Base-by-base conservation (phyloP, 495 filamentous ascomycete species). In the Lindgomyces ingoldianus region DNA sequence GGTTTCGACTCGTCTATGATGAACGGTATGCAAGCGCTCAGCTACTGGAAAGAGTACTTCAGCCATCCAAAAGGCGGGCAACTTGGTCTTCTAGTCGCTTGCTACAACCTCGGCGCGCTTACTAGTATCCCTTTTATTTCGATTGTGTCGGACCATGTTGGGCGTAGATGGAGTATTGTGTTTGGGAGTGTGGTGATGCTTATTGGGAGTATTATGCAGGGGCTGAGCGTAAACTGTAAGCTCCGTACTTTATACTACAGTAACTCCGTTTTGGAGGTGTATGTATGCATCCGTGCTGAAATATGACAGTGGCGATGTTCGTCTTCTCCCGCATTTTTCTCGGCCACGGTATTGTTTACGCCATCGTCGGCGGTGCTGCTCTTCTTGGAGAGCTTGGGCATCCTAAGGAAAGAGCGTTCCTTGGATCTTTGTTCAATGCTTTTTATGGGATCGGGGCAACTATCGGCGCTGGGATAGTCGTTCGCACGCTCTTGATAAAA, bases 31-130 rank as follows among this genome's bases (percentile, higher is more conserved):
- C 70, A 77, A 49, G 63, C 73, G 14, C 64, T 78, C 57, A 48
- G 55, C 0, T 59, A 65, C 8, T 78, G 76, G 76, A 70, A 77
- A 39, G 56, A 67, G 18, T 74, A 70, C 63, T 78, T 76, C 60
- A 70, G 74, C 39, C 49, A 84, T 58, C 86, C 87, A 0, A 29
- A 64, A 16, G 81, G 79, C 3, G 72, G 77, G 1, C 72, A 74
- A 50, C 79, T 86, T 24, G 87, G 85, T 73, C 79, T 89, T 30
- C 79, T 90, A 3, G 82, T 79, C 51, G 83, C 83, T 14, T 79
- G 88, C 68, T 84, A 88, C 78, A 83, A 84, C 64, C 83, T 88
- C 63, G 87, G 86, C 51, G 82, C 78, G 57, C 78, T 89, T 62
- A 77, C 74, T 41, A 84, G 84, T n/a, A 84, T 88, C 50, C 86